Evolutionary conservation across 176 grass and related monocot species (phyloP).

Genomic region (Urochloa ruziziensis): DNA sequence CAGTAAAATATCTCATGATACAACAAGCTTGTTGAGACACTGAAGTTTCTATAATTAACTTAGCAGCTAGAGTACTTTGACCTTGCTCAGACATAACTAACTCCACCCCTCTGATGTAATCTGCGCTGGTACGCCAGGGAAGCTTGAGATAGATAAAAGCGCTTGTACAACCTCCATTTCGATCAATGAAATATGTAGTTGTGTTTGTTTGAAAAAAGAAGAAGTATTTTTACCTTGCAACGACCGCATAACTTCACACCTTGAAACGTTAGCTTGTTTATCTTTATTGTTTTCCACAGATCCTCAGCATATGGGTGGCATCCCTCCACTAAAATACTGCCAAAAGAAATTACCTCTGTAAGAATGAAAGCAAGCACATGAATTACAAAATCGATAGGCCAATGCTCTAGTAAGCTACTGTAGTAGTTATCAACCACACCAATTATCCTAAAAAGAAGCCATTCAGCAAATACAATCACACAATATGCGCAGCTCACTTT

Average conservation of each 20-base stretch:
- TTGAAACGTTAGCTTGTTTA: conserved; percentile 68
- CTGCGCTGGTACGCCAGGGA: not conserved
- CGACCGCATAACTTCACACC: conserved; percentile 82
- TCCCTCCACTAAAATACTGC: conserved; percentile 85
- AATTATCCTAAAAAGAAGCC: conserved; percentile 3
- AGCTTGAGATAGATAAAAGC: not conserved
- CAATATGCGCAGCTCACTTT: conserved; percentile 50
- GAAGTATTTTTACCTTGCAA: conserved; percentile 72
- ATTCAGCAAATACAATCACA: not conserved
- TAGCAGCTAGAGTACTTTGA: not conserved
- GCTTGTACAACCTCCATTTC: not conserved
- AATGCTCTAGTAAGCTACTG: not conserved
- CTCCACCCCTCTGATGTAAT: not conserved
- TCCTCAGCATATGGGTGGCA: conserved; percentile 85
- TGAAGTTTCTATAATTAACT: not conserved
- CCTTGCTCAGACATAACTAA: not conserved
- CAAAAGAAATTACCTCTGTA: conserved; percentile 22
- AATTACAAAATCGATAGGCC: not conserved
- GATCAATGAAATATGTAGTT: not conserved
- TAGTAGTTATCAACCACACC: not conserved
- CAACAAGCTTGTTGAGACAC: not conserved
- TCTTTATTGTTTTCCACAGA: conserved; percentile 81
- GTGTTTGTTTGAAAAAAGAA: not conserved
- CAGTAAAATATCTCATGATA: not conserved
- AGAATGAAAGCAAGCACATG: not conserved